Base-by-base conservation (phyloP, 345 rosid species). In the Anacardium occidentale region DNA sequence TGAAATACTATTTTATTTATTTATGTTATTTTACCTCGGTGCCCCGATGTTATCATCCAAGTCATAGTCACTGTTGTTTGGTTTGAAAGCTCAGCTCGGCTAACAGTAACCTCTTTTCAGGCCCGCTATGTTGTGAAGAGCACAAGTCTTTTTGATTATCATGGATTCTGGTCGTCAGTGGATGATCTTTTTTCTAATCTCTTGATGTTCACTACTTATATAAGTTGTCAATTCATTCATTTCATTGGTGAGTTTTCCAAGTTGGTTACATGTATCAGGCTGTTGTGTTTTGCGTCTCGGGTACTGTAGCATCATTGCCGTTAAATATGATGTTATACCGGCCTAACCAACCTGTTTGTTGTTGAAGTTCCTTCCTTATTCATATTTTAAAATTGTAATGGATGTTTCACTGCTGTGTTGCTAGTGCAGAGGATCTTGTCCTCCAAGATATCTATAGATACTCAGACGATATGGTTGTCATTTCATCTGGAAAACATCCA, bases 341-440 rank as follows among this genome's bases (percentile, higher is more conserved):
- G 29, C 12, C 3, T 18, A 10, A 22, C 10, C 63, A 34, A 32
- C 26, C 50, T 32, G n/a, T 60, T 62, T 22, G 32, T 51, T 56
- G 22, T 34, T 21, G 37, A 42, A 51, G 42, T 64, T 64, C 56
- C 20, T 13, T 45, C 52, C 4, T 57, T 52, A 12, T 25, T n/a
- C 55, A 4, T 47, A 66, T 26, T 62, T 54, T n/a, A 25, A 40
- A 25, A 25, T 51, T 29, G 37, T 52, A 29, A 51, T 61, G 40
- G 62, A 26, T 70, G 26, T 81, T 70, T 74, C 29, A 65, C 56
- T 22, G 22, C 9, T 68, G 5, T 65, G 15, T 70, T 75, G 56
- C 58, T 66, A 65, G 50, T 66, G 80, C 85, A 86, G 94, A 85
- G 70, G 77, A 83, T 88, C 86, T 86, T 56, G 78, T 80, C 17